Base-by-base conservation (phyloP, 139 green algal species). In the Eudorina sp. region DNA sequence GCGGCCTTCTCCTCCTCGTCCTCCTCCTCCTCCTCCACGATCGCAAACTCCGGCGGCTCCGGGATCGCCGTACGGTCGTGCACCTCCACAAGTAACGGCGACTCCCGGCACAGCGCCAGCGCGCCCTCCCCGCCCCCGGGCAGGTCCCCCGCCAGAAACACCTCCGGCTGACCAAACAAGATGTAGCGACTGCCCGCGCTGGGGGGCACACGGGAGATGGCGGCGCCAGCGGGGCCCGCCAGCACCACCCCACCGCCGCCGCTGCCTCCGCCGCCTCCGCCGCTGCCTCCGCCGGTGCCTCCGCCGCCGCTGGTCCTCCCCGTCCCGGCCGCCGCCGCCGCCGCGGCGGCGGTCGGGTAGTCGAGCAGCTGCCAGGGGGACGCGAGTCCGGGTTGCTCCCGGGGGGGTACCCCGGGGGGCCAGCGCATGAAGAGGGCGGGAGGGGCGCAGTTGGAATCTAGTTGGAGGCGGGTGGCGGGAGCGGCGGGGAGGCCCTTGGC, bases 1-100 rank as follows among this genome's bases (percentile, higher is more conserved):
- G 34, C 73, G 45, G 11, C 45, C 23, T 3, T 34, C 70, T 70
- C 58, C 43, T 31, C 29, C 5, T 78, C 62, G 1, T 53, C 66
- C 38, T 43, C 72, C 48, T 18, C 72, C 21, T 45, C 46, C 13
- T 73, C 75, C 38, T 46, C 40, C 4, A 55, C 40, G 53, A 93
- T 66, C 16, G 92, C 70, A 83, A 93, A 93, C 85, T 92, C 88
- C 16, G 92, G 90, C 14, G 88, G 88, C 38, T 93, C 89, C 7
- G 86, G 89, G 6, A 90, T 84, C 8, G 88, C 90, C 5, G 77
- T 90, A 40, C 92, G 74, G 90, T 94, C 92, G 64, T 94, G 92
- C 25, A 94, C 89, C 66, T 93, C 83, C 36, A 94, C 41, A 25
- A 46, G 53, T 48, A 94, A 74, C 0, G 84, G 79, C 1, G 25